Conservation (phyloP, 805 yeast genomes). For the Candida alai region DNA sequence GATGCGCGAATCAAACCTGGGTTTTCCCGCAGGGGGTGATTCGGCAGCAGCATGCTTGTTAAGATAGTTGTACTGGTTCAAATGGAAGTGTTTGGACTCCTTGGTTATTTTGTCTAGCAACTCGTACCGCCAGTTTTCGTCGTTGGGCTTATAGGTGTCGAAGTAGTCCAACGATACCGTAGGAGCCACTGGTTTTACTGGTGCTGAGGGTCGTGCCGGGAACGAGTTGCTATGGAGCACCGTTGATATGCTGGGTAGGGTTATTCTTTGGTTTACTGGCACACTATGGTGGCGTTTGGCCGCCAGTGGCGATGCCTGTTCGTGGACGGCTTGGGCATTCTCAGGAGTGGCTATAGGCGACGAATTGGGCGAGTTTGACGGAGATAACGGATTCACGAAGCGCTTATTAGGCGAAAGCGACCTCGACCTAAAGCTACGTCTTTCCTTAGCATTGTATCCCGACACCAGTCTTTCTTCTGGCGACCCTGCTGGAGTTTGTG, state of each 20-base stretch:
- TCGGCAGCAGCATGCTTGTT: conserved; percentile 15
- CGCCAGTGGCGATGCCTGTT: background rate
- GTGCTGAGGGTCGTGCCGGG: conserved; percentile 16
- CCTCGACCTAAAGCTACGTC: conserved; percentile 19
- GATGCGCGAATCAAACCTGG: conserved; percentile 37
- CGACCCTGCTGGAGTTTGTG: conserved; percentile 2
- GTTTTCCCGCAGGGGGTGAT: conserved; percentile 21
- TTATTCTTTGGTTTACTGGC: conserved; percentile 6
- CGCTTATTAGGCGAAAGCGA: conserved; percentile 25
- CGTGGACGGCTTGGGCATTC: background rate
- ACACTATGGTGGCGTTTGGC: too few relatives aligned
- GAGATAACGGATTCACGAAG: conserved; percentile 18
- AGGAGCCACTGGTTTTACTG: conserved; percentile 33
- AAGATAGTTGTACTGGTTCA: conserved; percentile 27
- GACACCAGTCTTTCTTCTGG: too few relatives aligned
- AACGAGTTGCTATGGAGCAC: conserved; percentile 24
- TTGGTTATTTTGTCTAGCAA: conserved; percentile 32
- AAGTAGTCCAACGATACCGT: conserved; percentile 42
- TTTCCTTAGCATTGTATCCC: too few relatives aligned
- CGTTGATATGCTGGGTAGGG: conserved; percentile 34
- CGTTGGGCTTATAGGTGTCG: conserved; percentile 43
- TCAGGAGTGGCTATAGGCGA: conserved; percentile 16
- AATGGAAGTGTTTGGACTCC: conserved; percentile 21
- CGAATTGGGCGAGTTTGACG: conserved; percentile 17
- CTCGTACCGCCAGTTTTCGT: conserved; percentile 42